Conservation (phyloP, 73 alveolate species). For the Paraurostyla sp. region DNA sequence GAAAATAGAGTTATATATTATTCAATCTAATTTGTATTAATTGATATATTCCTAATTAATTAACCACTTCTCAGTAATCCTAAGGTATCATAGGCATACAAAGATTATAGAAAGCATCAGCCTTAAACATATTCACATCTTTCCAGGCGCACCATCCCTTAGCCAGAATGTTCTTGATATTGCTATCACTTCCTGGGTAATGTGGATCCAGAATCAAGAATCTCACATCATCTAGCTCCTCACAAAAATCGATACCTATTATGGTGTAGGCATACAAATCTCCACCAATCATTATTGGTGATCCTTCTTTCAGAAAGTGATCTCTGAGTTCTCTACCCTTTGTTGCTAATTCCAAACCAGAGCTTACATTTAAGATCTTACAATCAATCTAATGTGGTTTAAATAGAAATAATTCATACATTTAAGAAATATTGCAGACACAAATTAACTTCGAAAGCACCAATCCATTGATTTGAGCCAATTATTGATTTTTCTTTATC, state of each 20-base stretch:
- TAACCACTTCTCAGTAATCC: too few species aligned
- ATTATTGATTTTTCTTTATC: slow-evolving; percentile 89
- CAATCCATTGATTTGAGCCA: slow-evolving; percentile 95
- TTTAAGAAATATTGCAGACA: slow-evolving; percentile 54
- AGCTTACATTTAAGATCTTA: slow-evolving; percentile 85
- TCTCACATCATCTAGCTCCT: slow-evolving; percentile 86
- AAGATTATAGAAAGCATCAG: slow-evolving; percentile 90
- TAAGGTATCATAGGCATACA: slow-evolving; percentile 83
- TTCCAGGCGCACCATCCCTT: slow-evolving; percentile 97
- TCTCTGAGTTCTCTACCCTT: slow-evolving; percentile 88
- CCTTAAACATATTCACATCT: slow-evolving; percentile 89
- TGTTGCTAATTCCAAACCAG: slow-evolving; percentile 75
- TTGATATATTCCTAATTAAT: too few species aligned
- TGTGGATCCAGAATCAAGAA: slow-evolving; percentile 97
- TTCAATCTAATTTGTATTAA: too few species aligned
- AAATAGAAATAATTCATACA: slow-evolving; percentile 55
- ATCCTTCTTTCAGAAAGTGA: slow-evolving; percentile 90
- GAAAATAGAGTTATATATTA: too few species aligned
- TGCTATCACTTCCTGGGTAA: slow-evolving; percentile 89
- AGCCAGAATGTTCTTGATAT: slow-evolving; percentile 81
- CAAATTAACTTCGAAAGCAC: slow-evolving; percentile 93
- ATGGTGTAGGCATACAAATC: slow-evolving; percentile 96
- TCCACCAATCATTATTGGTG: slow-evolving; percentile 98
- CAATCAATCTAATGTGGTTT: slow-evolving; percentile 79
- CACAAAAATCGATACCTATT: slow-evolving; percentile 93